phyloP scores from a whole-genome alignment of 164 flowering plant species.

The Berberis thunbergii region DNA sequence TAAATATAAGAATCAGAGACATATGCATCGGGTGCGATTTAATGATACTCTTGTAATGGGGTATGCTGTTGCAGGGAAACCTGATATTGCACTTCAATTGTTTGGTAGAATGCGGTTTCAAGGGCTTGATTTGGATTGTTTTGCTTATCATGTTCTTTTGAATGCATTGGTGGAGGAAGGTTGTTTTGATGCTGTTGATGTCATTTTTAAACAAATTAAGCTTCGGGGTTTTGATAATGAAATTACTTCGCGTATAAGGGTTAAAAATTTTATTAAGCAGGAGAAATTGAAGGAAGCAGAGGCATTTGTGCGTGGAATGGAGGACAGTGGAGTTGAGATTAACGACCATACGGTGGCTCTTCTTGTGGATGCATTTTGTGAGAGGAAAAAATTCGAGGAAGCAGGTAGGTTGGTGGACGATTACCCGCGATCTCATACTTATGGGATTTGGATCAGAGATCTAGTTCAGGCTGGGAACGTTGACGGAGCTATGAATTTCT shows the following conservation, averaged over 20 bases:
- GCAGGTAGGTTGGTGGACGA: constrained; percentile 47
- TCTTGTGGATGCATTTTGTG: constrained; percentile 51
- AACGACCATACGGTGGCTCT: constrained; percentile 19
- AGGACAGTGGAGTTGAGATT: constrained; percentile 9
- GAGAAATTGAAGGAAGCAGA: constrained; percentile 36
- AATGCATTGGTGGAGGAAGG: constrained; percentile 61
- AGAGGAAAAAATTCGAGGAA: constrained; percentile 22
- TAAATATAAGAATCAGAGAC: constrained; percentile 8
- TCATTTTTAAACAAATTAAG: constrained; percentile 38
- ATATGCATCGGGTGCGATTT: constrained; percentile 23
- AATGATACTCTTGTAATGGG: constrained; percentile 62
- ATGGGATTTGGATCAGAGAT: constrained; percentile 41
- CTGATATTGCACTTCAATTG: constrained; percentile 57
- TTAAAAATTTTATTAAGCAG: constrained; percentile 56
- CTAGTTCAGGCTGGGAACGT: constrained; percentile 43
- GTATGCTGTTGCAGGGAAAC: constrained; percentile 64
- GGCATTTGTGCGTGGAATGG: constrained; percentile 27
- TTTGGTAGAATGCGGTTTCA: constrained; percentile 68
- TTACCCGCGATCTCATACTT: constrained; percentile 25
- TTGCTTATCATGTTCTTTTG: constrained; percentile 63
- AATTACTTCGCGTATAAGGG: constrained; percentile 34
- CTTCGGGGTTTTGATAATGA: constrained; percentile 38
- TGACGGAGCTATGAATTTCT: constrained; percentile 50
- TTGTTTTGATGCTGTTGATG: constrained; percentile 37
- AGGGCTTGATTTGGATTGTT: constrained; percentile 55